These are phyloP conservation scores for Phytophthora uliginosa DNA, from an alignment of 352 stramenopile species.

Conservation along the genomic window DNA sequence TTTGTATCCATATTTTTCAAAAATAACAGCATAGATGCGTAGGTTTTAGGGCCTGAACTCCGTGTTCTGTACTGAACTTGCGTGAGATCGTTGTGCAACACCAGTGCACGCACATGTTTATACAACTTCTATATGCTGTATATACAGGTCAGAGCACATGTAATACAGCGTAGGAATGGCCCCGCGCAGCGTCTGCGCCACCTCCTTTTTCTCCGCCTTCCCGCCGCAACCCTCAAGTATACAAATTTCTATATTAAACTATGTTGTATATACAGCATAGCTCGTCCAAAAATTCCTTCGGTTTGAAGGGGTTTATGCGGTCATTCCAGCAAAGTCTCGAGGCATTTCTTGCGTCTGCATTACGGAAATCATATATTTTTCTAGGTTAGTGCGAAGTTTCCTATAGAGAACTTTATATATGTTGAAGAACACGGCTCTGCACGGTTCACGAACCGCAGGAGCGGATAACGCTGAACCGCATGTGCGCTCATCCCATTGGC, in stretches of 20 bases:
- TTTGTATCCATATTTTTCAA: too few relatives aligned
- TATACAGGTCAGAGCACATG: conserved; percentile 1
- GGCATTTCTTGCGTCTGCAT: too few relatives aligned
- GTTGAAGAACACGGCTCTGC: too few relatives aligned
- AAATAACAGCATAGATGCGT: too few relatives aligned
- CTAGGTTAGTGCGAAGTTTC: too few relatives aligned
- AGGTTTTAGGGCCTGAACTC: background rate
- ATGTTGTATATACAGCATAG: conserved; percentile 13
- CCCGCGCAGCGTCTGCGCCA: background rate
- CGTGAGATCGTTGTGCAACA: background rate
- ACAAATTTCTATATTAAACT: conserved; percentile 13
- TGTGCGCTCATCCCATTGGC: too few relatives aligned
- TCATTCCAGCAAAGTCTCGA: too few relatives aligned
- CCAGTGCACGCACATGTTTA: background rate
- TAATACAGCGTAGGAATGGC: background rate
- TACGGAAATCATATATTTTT: too few relatives aligned
- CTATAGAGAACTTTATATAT: too few relatives aligned
- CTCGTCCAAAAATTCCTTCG: conserved; percentile 1
- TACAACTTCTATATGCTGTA: background rate
- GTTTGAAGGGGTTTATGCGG: conserved; percentile 23
- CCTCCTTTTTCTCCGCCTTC: conserved; percentile 9
- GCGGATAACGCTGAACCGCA: too few relatives aligned
- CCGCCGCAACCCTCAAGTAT: background rate
- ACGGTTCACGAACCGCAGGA: too few relatives aligned
- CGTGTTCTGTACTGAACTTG: background rate